phyloP scores from a whole-genome alignment of 768 basidiomycete species.

The Tricholoma furcatifolium region DNA sequence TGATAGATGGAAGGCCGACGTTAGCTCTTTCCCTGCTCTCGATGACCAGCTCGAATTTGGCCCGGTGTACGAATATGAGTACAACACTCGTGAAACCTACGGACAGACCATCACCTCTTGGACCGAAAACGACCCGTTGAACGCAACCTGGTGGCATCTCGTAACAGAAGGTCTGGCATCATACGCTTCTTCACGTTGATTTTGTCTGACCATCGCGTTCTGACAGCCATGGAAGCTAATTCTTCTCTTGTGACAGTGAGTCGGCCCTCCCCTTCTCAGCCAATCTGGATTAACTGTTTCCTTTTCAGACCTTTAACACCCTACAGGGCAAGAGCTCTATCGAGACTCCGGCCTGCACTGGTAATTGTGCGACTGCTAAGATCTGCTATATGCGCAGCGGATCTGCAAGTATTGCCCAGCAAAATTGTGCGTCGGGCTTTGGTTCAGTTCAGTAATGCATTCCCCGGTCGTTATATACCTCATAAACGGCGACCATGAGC shows the following conservation, averaged over 20 bases:
- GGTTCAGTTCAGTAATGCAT: slow-evolving; percentile 50
- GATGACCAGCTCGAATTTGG: slow-evolving; percentile 56
- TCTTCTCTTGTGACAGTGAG: slow-evolving; percentile 57
- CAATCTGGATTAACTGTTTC: neutral
- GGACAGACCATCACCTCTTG: slow-evolving; percentile 57
- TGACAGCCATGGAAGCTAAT: slow-evolving; percentile 58
- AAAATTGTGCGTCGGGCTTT: slow-evolving; percentile 62
- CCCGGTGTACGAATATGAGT: slow-evolving; percentile 65
- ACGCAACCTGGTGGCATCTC: slow-evolving; percentile 82
- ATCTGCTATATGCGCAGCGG: slow-evolving; percentile 80
- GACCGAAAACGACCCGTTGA: slow-evolving; percentile 64
- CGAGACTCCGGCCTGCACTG: slow-evolving; percentile 52
- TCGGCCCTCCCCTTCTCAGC: neutral
- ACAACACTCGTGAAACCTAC: slow-evolving; percentile 68
- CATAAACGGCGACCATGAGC: too few species aligned
- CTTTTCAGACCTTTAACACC: slow-evolving; percentile 56
- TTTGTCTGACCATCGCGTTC: neutral
- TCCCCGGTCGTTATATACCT: too few species aligned
- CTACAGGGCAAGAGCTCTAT: slow-evolving; percentile 73
- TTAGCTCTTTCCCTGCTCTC: slow-evolving; percentile 54
- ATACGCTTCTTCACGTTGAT: neutral
- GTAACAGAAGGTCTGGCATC: slow-evolving; percentile 60
- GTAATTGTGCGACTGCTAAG: slow-evolving; percentile 61
- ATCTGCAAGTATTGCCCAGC: slow-evolving; percentile 54
- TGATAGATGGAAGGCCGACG: slow-evolving; percentile 63